Conservation (phyloP, 495 filamentous ascomycete species). For the Margaritispora aquatica region DNA sequence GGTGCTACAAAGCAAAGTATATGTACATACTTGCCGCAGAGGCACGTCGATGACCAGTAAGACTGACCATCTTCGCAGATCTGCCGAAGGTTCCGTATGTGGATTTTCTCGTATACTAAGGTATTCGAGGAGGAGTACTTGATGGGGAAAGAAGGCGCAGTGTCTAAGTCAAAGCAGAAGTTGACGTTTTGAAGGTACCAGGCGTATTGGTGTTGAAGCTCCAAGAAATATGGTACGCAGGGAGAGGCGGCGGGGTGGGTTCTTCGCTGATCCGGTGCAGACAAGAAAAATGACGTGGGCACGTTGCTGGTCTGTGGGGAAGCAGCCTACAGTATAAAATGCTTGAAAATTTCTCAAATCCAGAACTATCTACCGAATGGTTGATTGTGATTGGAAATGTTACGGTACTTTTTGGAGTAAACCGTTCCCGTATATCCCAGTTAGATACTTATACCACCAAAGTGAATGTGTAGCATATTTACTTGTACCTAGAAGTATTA, state of each 20-base stretch:
- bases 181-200: neutral
- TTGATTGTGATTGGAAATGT: too few relatives aligned
- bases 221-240: neutral
- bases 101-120: neutral
- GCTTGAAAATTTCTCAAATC: neutral
- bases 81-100: neutral
- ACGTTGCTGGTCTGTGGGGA: neutral
- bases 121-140: neutral
- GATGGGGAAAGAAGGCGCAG: neutral
- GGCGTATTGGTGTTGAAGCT: neutral
- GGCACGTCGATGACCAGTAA: constrained; percentile 22
- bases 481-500: neutral
- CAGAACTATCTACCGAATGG: too few relatives aligned
- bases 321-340: neutral
- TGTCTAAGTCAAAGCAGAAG: neutral
- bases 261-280: neutral
- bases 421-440: too few relatives aligned
- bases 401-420: too few relatives aligned
- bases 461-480: too few relatives aligned
- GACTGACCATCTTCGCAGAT: constrained; percentile 21
- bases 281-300: neutral
- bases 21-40: constrained; percentile 25
- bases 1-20: too few relatives aligned
- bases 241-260: neutral
- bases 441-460: too few relatives aligned